Conservation (phyloP, 306 rosid species). For the Vicia faba region DNA sequence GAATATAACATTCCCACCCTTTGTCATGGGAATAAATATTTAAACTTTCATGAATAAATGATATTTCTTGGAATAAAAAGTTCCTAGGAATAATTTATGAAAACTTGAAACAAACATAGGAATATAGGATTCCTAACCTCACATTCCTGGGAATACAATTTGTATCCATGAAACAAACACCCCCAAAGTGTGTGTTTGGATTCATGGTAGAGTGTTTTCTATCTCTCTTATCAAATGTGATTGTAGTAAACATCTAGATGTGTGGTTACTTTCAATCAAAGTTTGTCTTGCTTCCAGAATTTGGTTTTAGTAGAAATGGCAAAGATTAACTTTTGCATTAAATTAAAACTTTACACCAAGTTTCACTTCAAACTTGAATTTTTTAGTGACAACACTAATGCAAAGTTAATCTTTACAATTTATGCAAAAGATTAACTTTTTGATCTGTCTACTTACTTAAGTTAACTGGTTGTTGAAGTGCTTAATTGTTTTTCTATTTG, state of each 20-base stretch:
- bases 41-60: too few species aligned
- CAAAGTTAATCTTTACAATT: too few species aligned
- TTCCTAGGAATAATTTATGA: too few species aligned
- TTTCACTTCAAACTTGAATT: not conserved
- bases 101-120: too few species aligned
- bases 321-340: not conserved
- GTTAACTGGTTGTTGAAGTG: conserved; percentile 10
- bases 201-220: not conserved
- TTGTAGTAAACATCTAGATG: not conserved
- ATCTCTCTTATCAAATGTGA: not conserved
- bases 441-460: not conserved
- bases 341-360: not conserved
- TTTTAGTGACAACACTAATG: not conserved
- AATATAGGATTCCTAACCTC: too few species aligned
- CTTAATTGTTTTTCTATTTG: conserved; percentile 12
- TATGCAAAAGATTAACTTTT: too few species aligned
- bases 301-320: not conserved
- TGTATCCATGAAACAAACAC: too few species aligned
- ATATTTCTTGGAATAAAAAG: too few species aligned
- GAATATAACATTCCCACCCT: too few species aligned
- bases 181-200: not conserved
- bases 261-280: not conserved
- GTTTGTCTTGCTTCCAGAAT: conserved; percentile 7
- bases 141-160: too few species aligned
- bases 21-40: too few species aligned